Conservation (phyloP, 352 stramenopile genomes). For the Globisporangium canariense region DNA sequence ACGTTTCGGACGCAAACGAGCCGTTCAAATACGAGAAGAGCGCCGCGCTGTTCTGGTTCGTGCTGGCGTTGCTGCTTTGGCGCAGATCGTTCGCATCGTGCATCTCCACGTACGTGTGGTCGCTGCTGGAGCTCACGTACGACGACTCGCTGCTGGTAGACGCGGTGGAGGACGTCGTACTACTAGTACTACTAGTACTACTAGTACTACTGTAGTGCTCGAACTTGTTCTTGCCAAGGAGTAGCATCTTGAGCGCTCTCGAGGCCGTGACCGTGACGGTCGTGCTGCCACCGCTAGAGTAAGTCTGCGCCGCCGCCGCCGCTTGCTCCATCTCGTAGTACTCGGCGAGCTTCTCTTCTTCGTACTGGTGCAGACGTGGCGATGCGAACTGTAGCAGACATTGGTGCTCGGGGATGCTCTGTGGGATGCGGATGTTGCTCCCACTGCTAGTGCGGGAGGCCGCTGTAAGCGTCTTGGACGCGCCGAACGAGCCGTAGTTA, state of each 20-base stretch:
- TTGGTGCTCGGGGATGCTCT: constrained; percentile 78
- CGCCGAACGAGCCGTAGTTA: constrained; percentile 62
- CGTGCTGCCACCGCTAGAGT: constrained; percentile 9
- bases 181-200: background rate
- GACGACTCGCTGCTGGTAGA: constrained; percentile 7
- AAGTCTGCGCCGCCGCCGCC: background rate
- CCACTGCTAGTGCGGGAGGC: constrained; percentile 16
- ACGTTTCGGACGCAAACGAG: constrained; percentile 21
- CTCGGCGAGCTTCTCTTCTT: constrained; percentile 21
- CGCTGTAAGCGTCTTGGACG: constrained; percentile 1
- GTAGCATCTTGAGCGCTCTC: constrained; percentile 17
- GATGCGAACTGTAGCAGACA: constrained; percentile 59
- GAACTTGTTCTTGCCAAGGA: constrained; percentile 18
- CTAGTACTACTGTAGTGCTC: background rate
- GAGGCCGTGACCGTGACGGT: constrained; percentile 27
- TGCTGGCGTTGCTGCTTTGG: constrained; percentile 8
- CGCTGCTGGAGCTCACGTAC: background rate
- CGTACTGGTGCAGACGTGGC: constrained; percentile 24
- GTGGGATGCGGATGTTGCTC: constrained; percentile 54
- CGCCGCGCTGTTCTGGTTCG: background rate
- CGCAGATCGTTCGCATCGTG: background rate
- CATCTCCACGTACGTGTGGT: constrained; percentile 6
- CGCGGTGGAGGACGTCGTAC: background rate
- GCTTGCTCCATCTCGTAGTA: constrained; percentile 16
- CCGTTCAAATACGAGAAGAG: constrained; percentile 12